phyloP scores from a whole-genome alignment of 768 basidiomycete genomes.

The Tubosaeta sp. region DNA sequence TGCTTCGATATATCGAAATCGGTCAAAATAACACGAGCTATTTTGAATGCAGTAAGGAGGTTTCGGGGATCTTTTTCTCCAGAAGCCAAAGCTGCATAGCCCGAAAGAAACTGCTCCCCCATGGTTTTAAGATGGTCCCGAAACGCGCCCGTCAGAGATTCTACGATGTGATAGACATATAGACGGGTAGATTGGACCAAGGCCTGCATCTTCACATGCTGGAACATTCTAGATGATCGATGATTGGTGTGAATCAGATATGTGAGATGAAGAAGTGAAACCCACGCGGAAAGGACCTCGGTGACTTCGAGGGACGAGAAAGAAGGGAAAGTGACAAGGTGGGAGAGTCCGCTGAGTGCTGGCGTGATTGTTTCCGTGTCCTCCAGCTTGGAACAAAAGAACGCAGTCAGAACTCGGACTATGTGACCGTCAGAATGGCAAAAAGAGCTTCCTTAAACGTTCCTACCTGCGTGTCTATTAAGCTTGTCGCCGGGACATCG shows the following conservation, averaged over 20 bases:
- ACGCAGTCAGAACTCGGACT: slow-evolving; percentile 81
- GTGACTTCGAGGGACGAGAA: slow-evolving; percentile 64
- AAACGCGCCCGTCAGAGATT: slow-evolving; percentile 44
- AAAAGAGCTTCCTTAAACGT: not conserved
- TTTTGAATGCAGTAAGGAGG: slow-evolving; percentile 82
- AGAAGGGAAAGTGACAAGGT: slow-evolving; percentile 57
- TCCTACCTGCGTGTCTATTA: slow-evolving; percentile 78
- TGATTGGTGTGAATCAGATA: not conserved
- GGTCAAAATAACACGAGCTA: slow-evolving; percentile 78
- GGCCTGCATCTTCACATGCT: slow-evolving; percentile 75
- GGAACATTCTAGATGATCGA: slow-evolving; percentile 53
- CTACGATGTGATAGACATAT: slow-evolving; percentile 75
- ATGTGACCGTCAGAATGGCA: slow-evolving; percentile 2
- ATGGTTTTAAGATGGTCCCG: slow-evolving; percentile 61
- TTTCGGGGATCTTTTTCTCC: slow-evolving; percentile 98
- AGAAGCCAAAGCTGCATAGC: slow-evolving; percentile 79
- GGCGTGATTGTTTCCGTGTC: slow-evolving; percentile 83
- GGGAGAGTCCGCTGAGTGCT: slow-evolving; percentile 69
- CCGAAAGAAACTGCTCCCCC: slow-evolving; percentile 67
- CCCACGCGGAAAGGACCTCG: slow-evolving; percentile 59
- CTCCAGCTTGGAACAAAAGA: slow-evolving; percentile 83
- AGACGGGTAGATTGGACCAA: slow-evolving; percentile 81
- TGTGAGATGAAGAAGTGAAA: not conserved
- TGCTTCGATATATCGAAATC: slow-evolving; percentile 78
- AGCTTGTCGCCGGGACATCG: slow-evolving; percentile 58